Evolutionary conservation across 495 filamentous ascomycete genomes (phyloP), one percentile per base, ranked within the genome.

Genomic region (Neurospora sp.): DNA sequence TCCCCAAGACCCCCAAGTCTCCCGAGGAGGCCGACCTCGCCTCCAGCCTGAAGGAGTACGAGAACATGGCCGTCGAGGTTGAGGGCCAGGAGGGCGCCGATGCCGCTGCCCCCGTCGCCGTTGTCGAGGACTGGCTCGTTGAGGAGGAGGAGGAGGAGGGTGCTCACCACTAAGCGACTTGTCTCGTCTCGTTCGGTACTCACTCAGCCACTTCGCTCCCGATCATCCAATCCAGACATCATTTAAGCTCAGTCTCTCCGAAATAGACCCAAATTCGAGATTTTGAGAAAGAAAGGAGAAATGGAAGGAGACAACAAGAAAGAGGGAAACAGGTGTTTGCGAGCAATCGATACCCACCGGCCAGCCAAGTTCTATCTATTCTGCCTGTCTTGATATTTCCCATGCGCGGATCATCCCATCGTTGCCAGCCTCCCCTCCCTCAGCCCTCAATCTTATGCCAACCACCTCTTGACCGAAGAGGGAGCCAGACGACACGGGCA

Each of bases 21-120:
- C 96, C 96, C 79, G 95, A 97, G 84, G 95, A 98, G 87, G 84
- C 90, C 83, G 92, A 96, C 83, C 90, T 98, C 66, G 93, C 94
- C 78, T 90, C 88, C 80, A 93, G 95, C 81, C 82, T 99, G 81
- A 92, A 95, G 86, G 88, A 91, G 75, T 99, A 99, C 88, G 94
- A 98, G 89, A 85, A 83, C 78, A 92, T 94, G 87, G 88, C 91
- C 72, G 94, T 98, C 72, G 96, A 99, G 84, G 90, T 98, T 77
- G 96, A 99, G 87, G 95, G 95, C 73, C 91, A 94, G 84, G 92
- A 86, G 74, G 80, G 76, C 39, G 77, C 72, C 66, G 75, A 78
- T 41, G 80, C 80, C 73, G 75, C 73, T 71, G 75, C 77, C 40
- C 74, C 79, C 18, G 79, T 82, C 62, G 76, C 84, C 48, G 83